A percentile compares a stretch with the other conserved stretches of the same genome.
These are phyloP conservation scores for Beauveria bassiana DNA, from an alignment of 2,329 filamentous ascomycete genomes.

Conservation along the genomic window DNA sequence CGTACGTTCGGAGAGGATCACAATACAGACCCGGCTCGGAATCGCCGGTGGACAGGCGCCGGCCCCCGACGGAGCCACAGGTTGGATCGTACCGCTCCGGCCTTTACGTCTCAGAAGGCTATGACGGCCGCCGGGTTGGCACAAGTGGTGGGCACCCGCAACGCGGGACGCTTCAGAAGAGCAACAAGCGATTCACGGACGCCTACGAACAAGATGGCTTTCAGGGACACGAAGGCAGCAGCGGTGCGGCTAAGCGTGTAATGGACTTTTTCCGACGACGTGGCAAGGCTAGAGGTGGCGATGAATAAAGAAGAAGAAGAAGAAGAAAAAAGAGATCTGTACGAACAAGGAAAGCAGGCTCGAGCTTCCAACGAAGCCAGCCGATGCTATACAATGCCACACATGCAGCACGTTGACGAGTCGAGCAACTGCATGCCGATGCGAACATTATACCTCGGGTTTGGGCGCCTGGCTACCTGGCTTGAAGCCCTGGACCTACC, in stretches of 20 bases:
- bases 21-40: conserved; percentile 46
- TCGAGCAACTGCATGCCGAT: neutral
- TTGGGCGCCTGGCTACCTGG: neutral
- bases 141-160: conserved; percentile 28
- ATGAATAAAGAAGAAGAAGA: conserved; percentile 36
- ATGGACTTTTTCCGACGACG: conserved; percentile 97
- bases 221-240: conserved; percentile 69
- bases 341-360: neutral
- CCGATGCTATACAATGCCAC: neutral
- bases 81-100: conserved; percentile 37
- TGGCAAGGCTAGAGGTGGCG: conserved; percentile 63
- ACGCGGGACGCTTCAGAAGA: conserved; percentile 67
- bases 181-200: conserved; percentile 79
- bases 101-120: conserved; percentile 35
- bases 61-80: conserved; percentile 30
- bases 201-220: conserved; percentile 71
- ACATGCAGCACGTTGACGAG: neutral
- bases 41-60: conserved; percentile 42
- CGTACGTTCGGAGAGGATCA: conserved; percentile 37
- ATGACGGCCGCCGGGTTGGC: conserved; percentile 31
- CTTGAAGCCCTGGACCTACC: neutral
- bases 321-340: neutral
- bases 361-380: neutral
- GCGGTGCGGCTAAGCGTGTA: conserved; percentile 79
- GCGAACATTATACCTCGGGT: too few relatives aligned